phyloP scores from a whole-genome alignment of 495 filamentous ascomycete species.

The Neurospora sp. region DNA sequence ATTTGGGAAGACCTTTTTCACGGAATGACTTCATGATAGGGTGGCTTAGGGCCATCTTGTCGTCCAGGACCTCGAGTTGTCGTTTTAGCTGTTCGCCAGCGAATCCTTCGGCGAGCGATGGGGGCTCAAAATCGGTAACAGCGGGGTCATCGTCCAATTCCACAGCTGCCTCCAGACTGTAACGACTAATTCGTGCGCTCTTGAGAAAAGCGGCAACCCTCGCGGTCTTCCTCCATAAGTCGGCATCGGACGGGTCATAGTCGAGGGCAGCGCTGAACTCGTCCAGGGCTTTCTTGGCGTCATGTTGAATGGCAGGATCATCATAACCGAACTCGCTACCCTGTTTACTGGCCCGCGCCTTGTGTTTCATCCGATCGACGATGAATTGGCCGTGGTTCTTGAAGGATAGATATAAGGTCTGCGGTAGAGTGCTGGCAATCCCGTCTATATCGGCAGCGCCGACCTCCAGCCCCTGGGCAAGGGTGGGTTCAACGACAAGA shows the following conservation, averaged over 20 bases:
- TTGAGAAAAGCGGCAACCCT: conserved; percentile 65
- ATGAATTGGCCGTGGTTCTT: conserved; percentile 91
- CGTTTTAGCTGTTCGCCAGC: conserved; percentile 68
- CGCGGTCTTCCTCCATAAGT: conserved; percentile 84
- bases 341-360: conserved; percentile 28
- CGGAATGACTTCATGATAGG: conserved; percentile 52
- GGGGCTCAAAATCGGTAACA: conserved; percentile 59
- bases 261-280: conserved; percentile 70
- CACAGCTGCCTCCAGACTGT: conserved; percentile 83
- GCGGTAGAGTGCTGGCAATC: conserved; percentile 68
- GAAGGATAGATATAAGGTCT: conserved; percentile 83
- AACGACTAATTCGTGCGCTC: conserved; percentile 68
- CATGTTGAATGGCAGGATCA: conserved; percentile 28
- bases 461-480: conserved; percentile 29
- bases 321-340: conserved; percentile 24
- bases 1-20: conserved; percentile 51
- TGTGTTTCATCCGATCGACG: conserved; percentile 56
- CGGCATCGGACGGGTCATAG: conserved; percentile 83
- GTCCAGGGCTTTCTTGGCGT: conserved; percentile 41
- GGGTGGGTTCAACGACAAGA: conserved; percentile 26
- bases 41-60: conserved; percentile 58
- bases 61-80: conserved; percentile 56
- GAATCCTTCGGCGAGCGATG: conserved; percentile 76
- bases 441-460: conserved; percentile 48
- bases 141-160: conserved; percentile 72